Base-by-base conservation (phyloP, 192 early-diverging fungal species). In the Piromyces sp. region DNA sequence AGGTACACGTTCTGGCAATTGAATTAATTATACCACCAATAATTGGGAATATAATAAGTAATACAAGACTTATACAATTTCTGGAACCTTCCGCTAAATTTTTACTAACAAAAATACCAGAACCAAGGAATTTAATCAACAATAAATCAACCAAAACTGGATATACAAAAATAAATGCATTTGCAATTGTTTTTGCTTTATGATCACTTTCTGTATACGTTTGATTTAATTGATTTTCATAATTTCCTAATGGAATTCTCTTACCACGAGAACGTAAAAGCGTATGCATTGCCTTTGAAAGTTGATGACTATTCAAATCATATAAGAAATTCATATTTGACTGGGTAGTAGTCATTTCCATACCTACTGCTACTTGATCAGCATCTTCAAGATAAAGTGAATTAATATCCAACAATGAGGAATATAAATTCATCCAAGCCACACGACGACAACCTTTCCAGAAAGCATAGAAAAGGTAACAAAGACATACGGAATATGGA, bases 261-360 rank as follows among this genome's bases (percentile, higher is more conserved):
- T 83, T 87, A 82, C 79, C 38, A 42, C 81, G n/a, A 13, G 51
- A 30, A 31, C 87, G 16, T 79, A 88, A 51, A 11, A 68, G 29
- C 1, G 30, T 28, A 79, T 88, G 87, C 37, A 88, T 78, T 13
- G 84, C n/a, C n/a, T 38, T 33, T 17, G 85, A 42, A 11, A 88
- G 80, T 36, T 85, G 38, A 51, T 85, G 42, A 38, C 80, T 82
- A 36, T 80, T 86, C n/a, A 86, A n/a, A 30, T 83, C 83, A 80
- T 86, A 88, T 6, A 88, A 36, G 13, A 58, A 30, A 11, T 79
- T 68, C 15, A 88, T 33, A 40, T 85, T 87, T 13, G 31, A 28
- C 29, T 88, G 86, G 0, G 87, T 88, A 0, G 87, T 88, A 22
- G 82, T 83, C 87, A 88, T 88, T 78, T 88, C 87, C 29, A 88